Base-by-base conservation (phyloP, 345 rosid genomes). In the Citrus medica region DNA sequence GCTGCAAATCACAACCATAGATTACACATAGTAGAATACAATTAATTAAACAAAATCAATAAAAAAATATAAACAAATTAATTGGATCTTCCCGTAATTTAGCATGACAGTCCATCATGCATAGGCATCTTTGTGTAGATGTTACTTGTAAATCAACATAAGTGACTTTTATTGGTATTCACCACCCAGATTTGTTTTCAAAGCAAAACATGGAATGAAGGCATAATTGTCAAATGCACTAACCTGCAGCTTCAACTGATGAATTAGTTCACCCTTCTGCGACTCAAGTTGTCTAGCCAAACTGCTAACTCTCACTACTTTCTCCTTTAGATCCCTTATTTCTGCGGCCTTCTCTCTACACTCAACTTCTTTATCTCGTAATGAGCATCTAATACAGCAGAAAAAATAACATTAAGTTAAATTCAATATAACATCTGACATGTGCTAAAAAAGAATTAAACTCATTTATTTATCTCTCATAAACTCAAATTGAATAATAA, bases 291-390 rank as follows among this genome's bases (percentile, higher is more conserved):
- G 93, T 82, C 92, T 87, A 65, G 82, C 91, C 53, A 83, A 79
- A 79, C 85, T 77, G 71, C 82, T 86, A 46, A 90, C 89, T 85
- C 90, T 88, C 61, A 94, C 91, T 35, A 91, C 83, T 73, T 92
- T 90, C 68, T 85, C 95, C 86, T 96, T 94, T 24, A 94, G 61
- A 78, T 88, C 91, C 88, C 88, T 91, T 69, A 90, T 91, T 73
- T 91, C 86, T 5, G 83, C 55, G 13, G 90, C 92, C 64, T 90
- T 91, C 68, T 95, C 99, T 89, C 97, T 87, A 73, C 92, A 85
- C 33, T 87, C 91, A 67, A 87, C 91, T 84, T 95, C 99, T 79
- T 86, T 92, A 79, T 95, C 98, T 56, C 98, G 87, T 73, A 92
- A 74, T 61, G 80, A 76, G 82, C 99, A 95, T 91, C 99, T 95